Base-by-base conservation (phyloP, 208 protist species). In the Trypanosoma mega region DNA sequence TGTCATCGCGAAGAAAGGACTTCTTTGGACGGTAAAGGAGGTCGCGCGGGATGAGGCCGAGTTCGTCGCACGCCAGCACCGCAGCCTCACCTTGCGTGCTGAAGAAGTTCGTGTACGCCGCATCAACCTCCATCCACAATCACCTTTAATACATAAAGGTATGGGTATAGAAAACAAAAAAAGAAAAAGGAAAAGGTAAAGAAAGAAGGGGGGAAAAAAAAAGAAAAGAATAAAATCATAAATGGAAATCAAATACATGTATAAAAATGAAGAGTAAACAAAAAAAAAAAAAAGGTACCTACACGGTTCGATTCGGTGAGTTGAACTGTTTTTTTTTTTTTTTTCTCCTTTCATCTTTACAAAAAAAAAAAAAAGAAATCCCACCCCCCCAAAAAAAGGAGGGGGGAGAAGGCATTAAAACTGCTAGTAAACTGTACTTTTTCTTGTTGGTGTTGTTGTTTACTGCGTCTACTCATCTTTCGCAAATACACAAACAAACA, bases 51-150 rank as follows among this genome's bases (percentile, higher is more conserved):
- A 65, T 27, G 18, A 72, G 41, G 8, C 74, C 74, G 37, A 63
- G 41, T 36, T 62, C 52, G 54, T 80, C 74, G 26, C 74, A 80
- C 16, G 68, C 74, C 12, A 80, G 45, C 16, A 80, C 73, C 11
- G 74, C 67, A 5, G 74, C 74, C 23, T 73, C 46, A 46, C 62
- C 55, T 9, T 80, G 34, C 14, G 26, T 48, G 18, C 68, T 51
- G 59, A 80, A 80, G 12, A 80, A 57, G 33, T 43, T 76, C 7
- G 61, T 53, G 37, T 64, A 80, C 36, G 52, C 51, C 4, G 54
- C 41, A 39, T 78, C 72, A 24, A 70, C 23, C 52, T 48, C 52
- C 46, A 73, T 57, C 21, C 53, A 52, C 14, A 18, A 34, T 23
- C 21, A 8, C 4, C 21, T 1, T 36, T 26, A 39, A 37, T 26